phyloP scores from a whole-genome alignment of 2,329 filamentous ascomycete species.

The Sarocladium strictum region DNA sequence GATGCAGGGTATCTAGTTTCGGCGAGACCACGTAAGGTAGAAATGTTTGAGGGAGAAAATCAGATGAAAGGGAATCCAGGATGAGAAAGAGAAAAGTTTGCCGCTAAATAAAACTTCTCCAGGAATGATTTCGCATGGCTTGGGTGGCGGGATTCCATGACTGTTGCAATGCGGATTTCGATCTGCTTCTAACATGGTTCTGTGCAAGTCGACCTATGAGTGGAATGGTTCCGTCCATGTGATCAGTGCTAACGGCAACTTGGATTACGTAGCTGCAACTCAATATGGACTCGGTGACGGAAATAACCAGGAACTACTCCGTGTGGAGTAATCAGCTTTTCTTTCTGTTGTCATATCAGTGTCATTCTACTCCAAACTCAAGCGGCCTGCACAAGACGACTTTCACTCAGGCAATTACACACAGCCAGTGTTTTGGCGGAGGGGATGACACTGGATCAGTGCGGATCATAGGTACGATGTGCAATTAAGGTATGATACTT shows the following conservation, averaged over 20 bases:
- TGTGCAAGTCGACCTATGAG: background rate
- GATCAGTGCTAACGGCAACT: background rate
- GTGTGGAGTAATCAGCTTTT: no score
- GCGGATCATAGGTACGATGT: no score
- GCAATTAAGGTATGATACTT: no score
- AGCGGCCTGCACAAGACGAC: no score
- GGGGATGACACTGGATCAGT: no score
- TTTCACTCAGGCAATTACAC: no score
- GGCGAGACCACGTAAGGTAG: background rate
- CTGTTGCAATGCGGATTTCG: background rate
- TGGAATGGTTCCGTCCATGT: background rate
- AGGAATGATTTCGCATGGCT: no score
- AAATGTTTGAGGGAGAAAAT: background rate
- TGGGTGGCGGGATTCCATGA: background rate
- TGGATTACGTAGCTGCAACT: background rate
- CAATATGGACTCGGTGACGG: no score
- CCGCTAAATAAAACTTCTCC: background rate
- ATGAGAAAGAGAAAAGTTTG: background rate
- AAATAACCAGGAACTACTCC: no score
- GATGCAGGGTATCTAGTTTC: slow-evolving; percentile 2
- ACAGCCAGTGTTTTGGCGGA: no score
- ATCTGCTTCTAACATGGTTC: background rate
- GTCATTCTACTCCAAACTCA: no score
- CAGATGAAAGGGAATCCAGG: background rate
- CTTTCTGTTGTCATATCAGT: no score